Evolutionary conservation across 208 protist genomes (phyloP), one percentile per base, ranked within the genome.

Genomic region (Tritrichomonas foetus): DNA sequence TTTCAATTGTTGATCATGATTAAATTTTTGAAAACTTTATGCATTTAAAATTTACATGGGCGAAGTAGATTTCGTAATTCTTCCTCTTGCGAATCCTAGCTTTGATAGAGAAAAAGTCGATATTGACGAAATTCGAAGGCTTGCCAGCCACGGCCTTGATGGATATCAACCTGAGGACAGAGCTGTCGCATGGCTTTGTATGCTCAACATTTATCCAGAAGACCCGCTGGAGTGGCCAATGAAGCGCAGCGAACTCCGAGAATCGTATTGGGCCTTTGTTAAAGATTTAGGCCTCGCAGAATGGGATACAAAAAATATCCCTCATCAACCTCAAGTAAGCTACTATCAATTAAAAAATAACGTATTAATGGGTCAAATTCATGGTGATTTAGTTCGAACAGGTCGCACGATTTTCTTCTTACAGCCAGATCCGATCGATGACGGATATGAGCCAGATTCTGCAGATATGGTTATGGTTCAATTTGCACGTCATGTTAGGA

Each of bases 341-440:
- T 39, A 27, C 2, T 57, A 57, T 61, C 14, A 53, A 14, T 3
- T 89, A 39, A 16, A 47, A 89, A 39, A 53, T 30, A 89, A 89
- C 20, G 2, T 11, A 11, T 36, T 89, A 5, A 89, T 89, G 78
- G 47, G 41, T 57, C 33, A 57, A 11, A 57, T 89, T 20, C 78
- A 89, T 49, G 78, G 78, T 1, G 78, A 89, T 57, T 33, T 89
- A 11, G 78, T 89, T 1, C 39, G 78, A 33, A 89, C 78, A 8
- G 78, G 78, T 22, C 53, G 47, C 53, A 61, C 78, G 3, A 89
- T 89, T 30, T 89, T 89, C 30, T 89, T 53, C 36, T 89, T 89
- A 25, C 41, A 44, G 22, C 78, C 78, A 57, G 41, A 53, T 44
- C 78, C 78, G 36, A 89, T 89, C 44, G n/a, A 25, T 44, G 47